Conservation (phyloP, 169 alveolate species). For the Eimeria sp. region DNA sequence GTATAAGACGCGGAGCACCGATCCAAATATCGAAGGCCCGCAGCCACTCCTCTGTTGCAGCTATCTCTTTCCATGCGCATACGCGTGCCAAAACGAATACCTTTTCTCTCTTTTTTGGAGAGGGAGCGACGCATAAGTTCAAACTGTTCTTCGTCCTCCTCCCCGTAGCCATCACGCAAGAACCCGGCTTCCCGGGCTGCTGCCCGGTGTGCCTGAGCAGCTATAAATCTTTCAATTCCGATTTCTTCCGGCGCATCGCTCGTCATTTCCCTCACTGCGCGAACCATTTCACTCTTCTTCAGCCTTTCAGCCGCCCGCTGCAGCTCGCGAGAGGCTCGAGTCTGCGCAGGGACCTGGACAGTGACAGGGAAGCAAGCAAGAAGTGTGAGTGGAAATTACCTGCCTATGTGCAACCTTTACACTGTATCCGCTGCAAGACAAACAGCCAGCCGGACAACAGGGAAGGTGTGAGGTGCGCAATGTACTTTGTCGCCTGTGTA, state of each 20-base stretch:
- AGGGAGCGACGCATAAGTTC: slow-evolving; percentile 58
- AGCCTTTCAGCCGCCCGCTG: slow-evolving; percentile 82
- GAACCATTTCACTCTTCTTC: slow-evolving; percentile 76
- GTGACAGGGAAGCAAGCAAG: background rate
- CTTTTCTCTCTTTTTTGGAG: slow-evolving; percentile 77
- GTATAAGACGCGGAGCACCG: background rate
- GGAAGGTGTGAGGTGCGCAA: background rate
- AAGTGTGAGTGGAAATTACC: background rate
- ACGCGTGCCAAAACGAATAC: background rate
- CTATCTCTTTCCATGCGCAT: background rate
- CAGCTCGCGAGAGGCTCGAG: slow-evolving; percentile 63
- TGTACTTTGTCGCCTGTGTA: slow-evolving; percentile 65
- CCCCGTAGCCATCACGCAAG: background rate
- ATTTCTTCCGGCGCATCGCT: slow-evolving; percentile 80
- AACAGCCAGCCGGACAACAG: background rate
- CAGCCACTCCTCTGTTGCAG: background rate
- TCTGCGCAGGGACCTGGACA: slow-evolving; percentile 58
- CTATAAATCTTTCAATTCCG: slow-evolving; percentile 71
- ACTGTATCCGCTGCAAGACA: background rate
- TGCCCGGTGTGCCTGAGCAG: slow-evolving; percentile 42
- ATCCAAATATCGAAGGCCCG: background rate
- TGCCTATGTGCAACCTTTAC: background rate
- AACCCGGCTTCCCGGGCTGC: slow-evolving; percentile 49
- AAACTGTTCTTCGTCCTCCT: slow-evolving; percentile 57
- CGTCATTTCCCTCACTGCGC: slow-evolving; percentile 71